Conservation (phyloP, 225 moss, liverwort and hornwort genomes). For the Antitrichia curtipendula region DNA sequence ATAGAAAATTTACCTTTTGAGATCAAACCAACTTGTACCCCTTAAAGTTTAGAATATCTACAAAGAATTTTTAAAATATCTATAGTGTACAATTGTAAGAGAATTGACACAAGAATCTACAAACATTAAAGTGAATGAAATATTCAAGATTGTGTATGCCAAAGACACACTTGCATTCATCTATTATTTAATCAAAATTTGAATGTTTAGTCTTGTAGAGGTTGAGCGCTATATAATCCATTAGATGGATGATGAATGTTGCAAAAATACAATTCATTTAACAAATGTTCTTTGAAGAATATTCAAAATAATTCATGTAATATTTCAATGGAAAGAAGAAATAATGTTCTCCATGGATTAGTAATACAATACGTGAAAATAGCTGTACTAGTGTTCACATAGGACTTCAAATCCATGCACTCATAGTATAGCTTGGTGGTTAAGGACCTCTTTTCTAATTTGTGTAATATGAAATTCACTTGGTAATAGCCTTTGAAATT, state of each 20-base stretch:
- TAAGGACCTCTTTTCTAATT: neutral
- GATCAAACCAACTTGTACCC: rapidly evolving
- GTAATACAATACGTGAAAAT: neutral
- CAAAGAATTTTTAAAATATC: neutral
- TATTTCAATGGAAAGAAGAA: neutral
- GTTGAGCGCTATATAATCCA: rapidly evolving
- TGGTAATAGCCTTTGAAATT: rapidly evolving
- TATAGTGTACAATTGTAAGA: rapidly evolving
- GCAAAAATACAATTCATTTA: neutral
- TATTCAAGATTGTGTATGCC: rapidly evolving
- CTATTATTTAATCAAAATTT: neutral
- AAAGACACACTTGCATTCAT: neutral
- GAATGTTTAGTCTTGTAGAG: neutral
- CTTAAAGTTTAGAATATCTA: neutral
- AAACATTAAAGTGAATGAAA: neutral
- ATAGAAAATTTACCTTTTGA: rapidly evolving
- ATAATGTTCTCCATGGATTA: rapidly evolving
- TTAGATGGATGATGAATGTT: neutral
- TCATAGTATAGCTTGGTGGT: rapidly evolving
- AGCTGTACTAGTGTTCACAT: rapidly evolving
- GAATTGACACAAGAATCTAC: neutral
- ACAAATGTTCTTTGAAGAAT: neutral
- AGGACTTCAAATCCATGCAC: rapidly evolving
- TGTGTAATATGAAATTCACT: neutral
- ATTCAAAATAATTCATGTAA: neutral